A percentile compares a stretch with the other conserved stretches of the same genome.
These are phyloP conservation scores for Ophiobolus disseminans DNA, from an alignment of 2,329 filamentous ascomycete genomes.

Conservation along the genomic window DNA sequence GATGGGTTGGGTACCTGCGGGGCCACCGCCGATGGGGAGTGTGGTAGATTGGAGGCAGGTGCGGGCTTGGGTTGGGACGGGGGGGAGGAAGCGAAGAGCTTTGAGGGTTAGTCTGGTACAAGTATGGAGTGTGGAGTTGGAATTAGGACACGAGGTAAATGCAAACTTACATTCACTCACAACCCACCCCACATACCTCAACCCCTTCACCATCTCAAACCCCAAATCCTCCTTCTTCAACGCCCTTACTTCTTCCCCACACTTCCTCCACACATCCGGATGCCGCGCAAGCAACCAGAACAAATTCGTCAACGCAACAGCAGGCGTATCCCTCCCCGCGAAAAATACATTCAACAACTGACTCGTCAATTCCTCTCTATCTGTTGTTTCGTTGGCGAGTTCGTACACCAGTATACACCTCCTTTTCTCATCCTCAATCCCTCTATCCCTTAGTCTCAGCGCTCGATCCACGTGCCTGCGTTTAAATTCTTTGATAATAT, in stretches of 20 bases:
- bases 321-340: constrained; percentile 36
- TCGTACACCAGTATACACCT: constrained; percentile 50
- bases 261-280: constrained; percentile 17
- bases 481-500: constrained; percentile 10
- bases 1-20: too few relatives aligned
- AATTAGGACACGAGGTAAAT: too few relatives aligned
- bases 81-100: too few relatives aligned
- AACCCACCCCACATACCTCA: too few relatives aligned
- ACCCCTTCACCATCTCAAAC: too few relatives aligned
- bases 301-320: constrained; percentile 17
- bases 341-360: constrained; percentile 52
- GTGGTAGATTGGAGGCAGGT: too few relatives aligned
- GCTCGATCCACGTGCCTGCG: constrained; percentile 15
- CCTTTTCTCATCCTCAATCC: constrained; percentile 18
- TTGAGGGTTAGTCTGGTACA: too few relatives aligned
- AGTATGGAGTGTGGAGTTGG: too few relatives aligned
- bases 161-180: too few relatives aligned
- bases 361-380: constrained; percentile 44
- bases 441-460: constrained; percentile 17
- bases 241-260: constrained; percentile 15
- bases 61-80: too few relatives aligned
- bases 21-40: too few relatives aligned
- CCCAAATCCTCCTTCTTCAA: too few relatives aligned
- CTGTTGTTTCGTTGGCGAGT: constrained; percentile 47
- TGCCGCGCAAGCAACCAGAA: constrained; percentile 19